A percentile compares a stretch with the other conserved stretches of the same genome.
Evolutionary conservation across 1,139 yeast genomes (phyloP).

Genomic region (Geotrichum siamense): DNA sequence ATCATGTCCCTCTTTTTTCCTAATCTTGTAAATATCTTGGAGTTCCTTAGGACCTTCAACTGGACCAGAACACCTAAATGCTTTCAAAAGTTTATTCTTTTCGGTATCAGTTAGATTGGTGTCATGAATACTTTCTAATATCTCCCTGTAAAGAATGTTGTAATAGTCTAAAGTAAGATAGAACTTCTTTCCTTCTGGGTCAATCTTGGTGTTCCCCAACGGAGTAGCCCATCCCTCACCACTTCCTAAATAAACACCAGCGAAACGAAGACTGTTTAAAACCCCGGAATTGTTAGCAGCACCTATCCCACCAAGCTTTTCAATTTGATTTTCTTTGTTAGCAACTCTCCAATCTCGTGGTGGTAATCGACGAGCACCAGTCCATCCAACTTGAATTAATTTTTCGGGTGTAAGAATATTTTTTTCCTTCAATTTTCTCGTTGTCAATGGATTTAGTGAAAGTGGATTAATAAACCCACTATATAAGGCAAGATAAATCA

Average conservation of each 20-base stretch:
- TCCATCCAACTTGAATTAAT: constrained; percentile 77
- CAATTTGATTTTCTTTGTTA: constrained; percentile 44
- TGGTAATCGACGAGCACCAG: constrained; percentile 72
- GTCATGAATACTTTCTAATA: constrained; percentile 22
- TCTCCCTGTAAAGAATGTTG: constrained; percentile 22
- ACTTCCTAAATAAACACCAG: constrained; percentile 54
- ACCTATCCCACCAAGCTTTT: constrained; percentile 69
- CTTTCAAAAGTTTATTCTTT: constrained; percentile 23
- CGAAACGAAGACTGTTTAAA: constrained; percentile 46
- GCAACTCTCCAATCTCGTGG: constrained; percentile 64
- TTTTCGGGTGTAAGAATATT: constrained; percentile 42
- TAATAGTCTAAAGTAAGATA: constrained; percentile 27
- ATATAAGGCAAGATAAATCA: constrained; percentile 54
- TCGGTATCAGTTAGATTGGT: constrained; percentile 21
- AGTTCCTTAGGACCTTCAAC: constrained; percentile 26
- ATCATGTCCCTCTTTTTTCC: constrained; percentile 21
- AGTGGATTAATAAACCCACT: constrained; percentile 75
- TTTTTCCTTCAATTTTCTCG: constrained; percentile 27
- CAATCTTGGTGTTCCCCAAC: constrained; percentile 7
- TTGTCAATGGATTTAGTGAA: constrained; percentile 42
- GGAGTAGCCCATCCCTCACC: constrained; percentile 68
- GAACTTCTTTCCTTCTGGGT: constrained; percentile 25
- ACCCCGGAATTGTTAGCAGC: constrained; percentile 71
- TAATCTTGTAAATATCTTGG: constrained; percentile 23
- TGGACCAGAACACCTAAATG: constrained; percentile 30